Percentiles rank a stretch among this genome's conserved stretches.
Conservation (phyloP, 495 filamentous ascomycete species). For the Tuber calosporum region DNA sequence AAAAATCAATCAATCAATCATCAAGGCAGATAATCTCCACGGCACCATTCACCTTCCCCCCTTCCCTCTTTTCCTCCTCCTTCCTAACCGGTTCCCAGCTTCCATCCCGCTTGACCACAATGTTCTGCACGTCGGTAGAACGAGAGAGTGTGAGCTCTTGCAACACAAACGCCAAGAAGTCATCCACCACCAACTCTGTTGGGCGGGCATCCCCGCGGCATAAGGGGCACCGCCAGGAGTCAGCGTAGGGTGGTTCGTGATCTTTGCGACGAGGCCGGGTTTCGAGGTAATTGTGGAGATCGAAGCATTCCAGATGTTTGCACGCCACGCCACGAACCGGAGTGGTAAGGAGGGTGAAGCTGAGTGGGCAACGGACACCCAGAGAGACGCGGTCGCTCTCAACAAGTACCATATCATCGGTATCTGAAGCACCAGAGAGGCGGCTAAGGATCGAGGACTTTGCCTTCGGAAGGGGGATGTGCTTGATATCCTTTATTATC, state of each 20-base stretch:
- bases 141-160: constrained; percentile 13
- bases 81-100: constrained; percentile 27
- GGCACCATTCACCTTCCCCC: constrained; percentile 18
- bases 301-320: constrained; percentile 39
- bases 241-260: constrained; percentile 37
- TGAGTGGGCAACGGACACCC: constrained; percentile 35
- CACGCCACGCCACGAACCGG: constrained; percentile 34
- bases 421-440: constrained; percentile 21
- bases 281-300: constrained; percentile 38
- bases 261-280: constrained; percentile 36
- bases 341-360: constrained; percentile 33
- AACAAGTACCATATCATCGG: constrained; percentile 38
- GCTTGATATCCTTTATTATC: constrained; percentile 20
- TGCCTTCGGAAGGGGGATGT: constrained; percentile 11
- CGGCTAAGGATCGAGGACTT: constrained; percentile 28
- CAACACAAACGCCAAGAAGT: constrained; percentile 30
- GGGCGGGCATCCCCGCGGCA: constrained; percentile 40
- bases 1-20: constrained; percentile 12
- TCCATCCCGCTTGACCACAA: constrained; percentile 32
- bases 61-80: constrained; percentile 21
- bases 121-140: constrained; percentile 8
- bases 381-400: constrained; percentile 34
- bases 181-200: constrained; percentile 36
- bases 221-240: constrained; percentile 39
- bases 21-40: constrained; percentile 38